phyloP scores from a whole-genome alignment of 2,329 filamentous ascomycete genomes.

The Juglanconis sp. region DNA sequence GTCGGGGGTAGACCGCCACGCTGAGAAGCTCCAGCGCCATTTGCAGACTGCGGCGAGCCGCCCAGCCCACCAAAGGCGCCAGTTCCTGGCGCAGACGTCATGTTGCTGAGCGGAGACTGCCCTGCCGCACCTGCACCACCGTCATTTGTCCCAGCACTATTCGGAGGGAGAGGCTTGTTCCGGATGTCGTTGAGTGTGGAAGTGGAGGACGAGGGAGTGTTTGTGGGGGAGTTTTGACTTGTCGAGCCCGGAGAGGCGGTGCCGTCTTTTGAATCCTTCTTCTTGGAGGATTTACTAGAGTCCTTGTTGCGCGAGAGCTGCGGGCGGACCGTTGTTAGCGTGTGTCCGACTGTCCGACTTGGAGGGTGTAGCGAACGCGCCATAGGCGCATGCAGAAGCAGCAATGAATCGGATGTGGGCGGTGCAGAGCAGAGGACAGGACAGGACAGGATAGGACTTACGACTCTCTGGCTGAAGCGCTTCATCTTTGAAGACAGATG shows the following conservation, averaged over 20 bases:
- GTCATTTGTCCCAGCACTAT: slow-evolving; percentile 41
- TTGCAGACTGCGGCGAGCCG: slow-evolving; percentile 38
- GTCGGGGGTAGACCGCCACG: slow-evolving; percentile 73
- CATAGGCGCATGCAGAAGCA: not conserved
- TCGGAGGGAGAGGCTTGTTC: slow-evolving; percentile 72
- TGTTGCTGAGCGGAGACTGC: slow-evolving; percentile 26
- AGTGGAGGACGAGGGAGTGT: slow-evolving; percentile 85
- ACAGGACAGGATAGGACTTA: slow-evolving; percentile 50
- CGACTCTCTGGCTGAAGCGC: slow-evolving; percentile 95
- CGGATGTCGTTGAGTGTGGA: slow-evolving; percentile 81
- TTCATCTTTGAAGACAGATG: slow-evolving; percentile 69
- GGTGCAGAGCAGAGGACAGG: slow-evolving; percentile 20
- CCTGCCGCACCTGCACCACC: slow-evolving; percentile 36
- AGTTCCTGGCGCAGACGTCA: slow-evolving; percentile 16
- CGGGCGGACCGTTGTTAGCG: slow-evolving; percentile 7
- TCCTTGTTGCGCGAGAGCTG: slow-evolving; percentile 92
- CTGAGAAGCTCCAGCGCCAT: slow-evolving; percentile 58
- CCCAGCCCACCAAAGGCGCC: slow-evolving; percentile 24
- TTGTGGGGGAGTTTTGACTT: slow-evolving; percentile 52
- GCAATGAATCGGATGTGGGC: slow-evolving; percentile 18
- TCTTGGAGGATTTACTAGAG: slow-evolving; percentile 77
- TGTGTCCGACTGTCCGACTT: not conserved
- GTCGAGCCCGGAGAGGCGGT: slow-evolving; percentile 70
- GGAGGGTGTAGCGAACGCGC: slow-evolving; percentile 1
- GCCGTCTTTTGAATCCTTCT: slow-evolving; percentile 71